A percentile compares a stretch with the other conserved stretches of the same genome.
Conservation (phyloP, 805 yeast species). For the Starmerella scarabaei region DNA sequence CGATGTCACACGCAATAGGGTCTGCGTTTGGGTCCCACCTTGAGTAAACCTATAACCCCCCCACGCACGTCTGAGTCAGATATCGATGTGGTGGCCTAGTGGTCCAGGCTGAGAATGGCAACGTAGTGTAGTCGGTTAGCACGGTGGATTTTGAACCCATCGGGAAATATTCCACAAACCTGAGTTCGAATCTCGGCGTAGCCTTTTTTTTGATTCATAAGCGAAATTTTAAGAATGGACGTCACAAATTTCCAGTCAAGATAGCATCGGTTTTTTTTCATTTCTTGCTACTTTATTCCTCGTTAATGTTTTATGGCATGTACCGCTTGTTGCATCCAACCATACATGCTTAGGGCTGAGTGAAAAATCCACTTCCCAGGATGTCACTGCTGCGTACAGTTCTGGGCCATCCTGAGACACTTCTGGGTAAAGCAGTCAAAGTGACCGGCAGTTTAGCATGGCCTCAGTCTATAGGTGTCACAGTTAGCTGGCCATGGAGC, state of each 20-base stretch:
- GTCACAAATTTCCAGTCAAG: no score
- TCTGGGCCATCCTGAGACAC: conserved; percentile 4
- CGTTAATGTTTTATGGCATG: not conserved
- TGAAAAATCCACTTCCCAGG: no score
- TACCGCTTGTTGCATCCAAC: no score
- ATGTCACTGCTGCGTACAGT: conserved; percentile 12
- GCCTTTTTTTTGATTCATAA: conserved; percentile 18
- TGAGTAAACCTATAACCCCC: no score
- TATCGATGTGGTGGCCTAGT: conserved; percentile 5
- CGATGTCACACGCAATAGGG: no score
- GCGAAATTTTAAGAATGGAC: no score
- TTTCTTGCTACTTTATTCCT: not conserved
- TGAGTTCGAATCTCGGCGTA: conserved; percentile 22
- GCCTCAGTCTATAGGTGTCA: conserved; percentile 5
- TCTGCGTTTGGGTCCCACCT: no score
- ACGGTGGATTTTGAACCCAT: conserved; percentile 13
- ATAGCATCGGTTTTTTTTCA: no score
- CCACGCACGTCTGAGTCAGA: not conserved
- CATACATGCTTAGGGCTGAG: no score
- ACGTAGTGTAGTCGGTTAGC: conserved; percentile 15
- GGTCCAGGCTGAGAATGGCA: conserved; percentile 2
- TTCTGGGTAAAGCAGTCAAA: not conserved
- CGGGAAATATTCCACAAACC: conserved; percentile 14
- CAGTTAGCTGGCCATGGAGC: conserved; percentile 13
- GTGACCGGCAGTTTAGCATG: conserved; percentile 1